Conservation (phyloP, 345 rosid genomes). For the Psidium friedrichsthalianum region DNA sequence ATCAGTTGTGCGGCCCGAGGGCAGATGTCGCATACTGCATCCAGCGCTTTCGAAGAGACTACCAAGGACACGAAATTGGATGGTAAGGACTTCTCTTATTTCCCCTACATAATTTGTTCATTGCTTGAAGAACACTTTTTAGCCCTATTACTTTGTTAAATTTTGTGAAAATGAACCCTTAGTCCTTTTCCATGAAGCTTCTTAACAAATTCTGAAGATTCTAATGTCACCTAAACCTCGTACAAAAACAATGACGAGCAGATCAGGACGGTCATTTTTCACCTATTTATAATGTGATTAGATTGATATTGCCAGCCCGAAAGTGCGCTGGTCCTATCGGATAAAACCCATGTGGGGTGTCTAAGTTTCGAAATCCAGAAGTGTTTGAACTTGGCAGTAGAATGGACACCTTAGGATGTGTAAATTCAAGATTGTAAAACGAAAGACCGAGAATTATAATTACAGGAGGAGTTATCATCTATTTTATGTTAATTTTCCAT, state of each 20-base stretch:
- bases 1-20: slow-evolving; percentile 70
- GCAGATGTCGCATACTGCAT: slow-evolving; percentile 97
- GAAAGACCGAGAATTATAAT: not conserved
- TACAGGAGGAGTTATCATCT: not conserved
- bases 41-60: slow-evolving; percentile 79
- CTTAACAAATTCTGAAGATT: not conserved
- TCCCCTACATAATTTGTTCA: not conserved
- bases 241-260: not conserved
- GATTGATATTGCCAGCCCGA: not conserved
- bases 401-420: not conserved
- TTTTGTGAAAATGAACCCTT: not conserved
- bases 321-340: not conserved
- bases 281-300: not conserved
- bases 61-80: slow-evolving; percentile 81
- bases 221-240: not conserved
- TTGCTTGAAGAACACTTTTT: not conserved
- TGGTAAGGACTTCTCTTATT: slow-evolving; percentile 29
- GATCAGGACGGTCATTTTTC: not conserved
- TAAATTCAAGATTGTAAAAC: not conserved
- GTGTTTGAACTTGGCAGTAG: not conserved
- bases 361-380: not conserved
- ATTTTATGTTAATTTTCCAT: not conserved
- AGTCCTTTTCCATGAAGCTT: not conserved
- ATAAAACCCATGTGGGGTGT: not conserved
- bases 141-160: not conserved